Evolutionary conservation across 2,329 filamentous ascomycete species (phyloP).

Genomic region (Alternaria sp.): DNA sequence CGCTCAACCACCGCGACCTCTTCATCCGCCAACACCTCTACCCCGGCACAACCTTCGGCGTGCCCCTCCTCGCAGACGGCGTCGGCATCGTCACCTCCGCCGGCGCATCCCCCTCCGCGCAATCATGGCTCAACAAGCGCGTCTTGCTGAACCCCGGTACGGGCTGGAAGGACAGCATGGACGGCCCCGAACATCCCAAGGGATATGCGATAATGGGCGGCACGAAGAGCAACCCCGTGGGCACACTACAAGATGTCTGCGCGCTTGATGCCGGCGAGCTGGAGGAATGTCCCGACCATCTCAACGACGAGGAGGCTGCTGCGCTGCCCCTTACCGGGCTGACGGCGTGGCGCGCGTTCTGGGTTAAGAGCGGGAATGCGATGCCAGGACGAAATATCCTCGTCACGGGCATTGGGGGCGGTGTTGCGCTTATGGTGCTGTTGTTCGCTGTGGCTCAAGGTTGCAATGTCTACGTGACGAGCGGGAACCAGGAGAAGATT

Average conservation of each 20-base stretch:
- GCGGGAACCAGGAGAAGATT: constrained; percentile 77
- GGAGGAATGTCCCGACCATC: constrained; percentile 75
- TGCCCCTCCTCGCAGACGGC: constrained; percentile 83
- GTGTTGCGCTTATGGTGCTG: constrained; percentile 82
- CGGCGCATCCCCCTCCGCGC: constrained; percentile 63
- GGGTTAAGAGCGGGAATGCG: constrained; percentile 75
- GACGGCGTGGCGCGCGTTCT: constrained; percentile 85
- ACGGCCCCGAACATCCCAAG: constrained; percentile 72
- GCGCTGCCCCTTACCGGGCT: constrained; percentile 84
- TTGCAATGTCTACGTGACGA: constrained; percentile 81
- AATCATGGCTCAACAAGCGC: constrained; percentile 66
- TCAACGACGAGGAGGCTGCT: constrained; percentile 76
- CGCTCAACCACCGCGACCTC: constrained; percentile 93
- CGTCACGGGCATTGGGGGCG: constrained; percentile 90
- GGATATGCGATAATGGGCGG: constrained; percentile 73
- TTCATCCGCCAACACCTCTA: constrained; percentile 94
- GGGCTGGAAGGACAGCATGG: constrained; percentile 75
- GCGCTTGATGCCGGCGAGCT: constrained; percentile 74
- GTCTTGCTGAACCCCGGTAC: constrained; percentile 80
- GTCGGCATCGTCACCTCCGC: constrained; percentile 73
- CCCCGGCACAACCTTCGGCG: constrained; percentile 79
- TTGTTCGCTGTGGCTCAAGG: constrained; percentile 78
- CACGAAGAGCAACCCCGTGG: constrained; percentile 67
- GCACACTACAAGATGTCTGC: constrained; percentile 77
- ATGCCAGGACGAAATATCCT: constrained; percentile 75